Percentiles rank a stretch among this genome's conserved stretches.
phyloP scores from a whole-genome alignment of 1,139 yeast genomes.

The Lodderomyces beijingensis region DNA sequence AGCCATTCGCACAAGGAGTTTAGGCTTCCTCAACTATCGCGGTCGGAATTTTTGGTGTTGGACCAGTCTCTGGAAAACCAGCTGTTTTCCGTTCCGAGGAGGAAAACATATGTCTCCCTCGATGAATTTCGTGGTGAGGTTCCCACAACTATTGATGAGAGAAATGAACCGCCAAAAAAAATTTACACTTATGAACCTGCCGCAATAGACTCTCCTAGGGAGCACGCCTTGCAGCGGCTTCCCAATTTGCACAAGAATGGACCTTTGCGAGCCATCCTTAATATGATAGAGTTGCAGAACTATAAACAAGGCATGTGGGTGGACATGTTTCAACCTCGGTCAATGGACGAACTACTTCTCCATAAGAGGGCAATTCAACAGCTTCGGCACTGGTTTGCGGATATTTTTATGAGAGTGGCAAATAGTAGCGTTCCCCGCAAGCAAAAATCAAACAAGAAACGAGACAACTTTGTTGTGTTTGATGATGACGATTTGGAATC shows the following conservation, averaged over 20 bases:
- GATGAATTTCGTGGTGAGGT: no score
- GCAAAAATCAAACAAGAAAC: conserved; percentile 16
- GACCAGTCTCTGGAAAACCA: no score
- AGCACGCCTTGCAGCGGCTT: conserved; percentile 10
- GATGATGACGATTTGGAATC: conserved; percentile 20
- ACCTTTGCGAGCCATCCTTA: conserved; percentile 20
- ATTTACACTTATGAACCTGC: no score
- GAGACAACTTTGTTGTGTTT: conserved; percentile 28
- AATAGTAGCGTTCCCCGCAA: conserved; percentile 27
- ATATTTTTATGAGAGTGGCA: conserved; percentile 40
- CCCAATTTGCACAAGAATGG: conserved; percentile 14
- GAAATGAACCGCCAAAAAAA: no score
- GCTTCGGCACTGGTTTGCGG: conserved; percentile 45
- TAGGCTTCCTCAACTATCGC: conserved; percentile 17
- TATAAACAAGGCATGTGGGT: conserved; percentile 33
- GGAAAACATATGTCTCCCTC: no score
- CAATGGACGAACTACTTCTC: conserved; percentile 33
- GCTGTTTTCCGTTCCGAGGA: no score
- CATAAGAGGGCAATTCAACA: conserved; percentile 16
- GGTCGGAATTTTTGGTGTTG: conserved; percentile 19
- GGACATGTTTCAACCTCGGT: conserved; percentile 38
- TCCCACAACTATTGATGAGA: no score
- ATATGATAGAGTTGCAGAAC: conserved; percentile 11
- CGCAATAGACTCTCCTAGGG: no score
- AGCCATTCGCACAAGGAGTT: conserved; percentile 20